Evolutionary conservation across 208 protist genomes (phyloP), one percentile per base, ranked within the genome.

Genomic region (Leptomonas pyrrhocoris): DNA sequence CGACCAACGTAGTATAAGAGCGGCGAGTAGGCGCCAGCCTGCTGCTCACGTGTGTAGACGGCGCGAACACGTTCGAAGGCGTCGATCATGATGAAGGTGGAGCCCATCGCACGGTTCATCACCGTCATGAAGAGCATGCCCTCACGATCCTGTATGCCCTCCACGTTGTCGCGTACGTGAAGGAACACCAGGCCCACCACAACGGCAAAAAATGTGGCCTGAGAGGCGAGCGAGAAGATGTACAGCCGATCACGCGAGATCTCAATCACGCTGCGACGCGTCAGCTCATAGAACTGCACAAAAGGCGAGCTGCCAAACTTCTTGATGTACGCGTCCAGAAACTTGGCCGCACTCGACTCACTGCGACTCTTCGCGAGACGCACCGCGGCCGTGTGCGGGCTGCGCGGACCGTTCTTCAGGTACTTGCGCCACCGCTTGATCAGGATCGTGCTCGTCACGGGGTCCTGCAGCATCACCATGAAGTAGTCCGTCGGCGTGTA

Each of bases 401-500:
- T 89, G 64, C 80, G 68, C 16, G 64, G 63, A 13, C 63, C 62
- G 49, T 81, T 73, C 68, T 89, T 90, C 51, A 89, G 51, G 49
- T 79, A 73, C 71, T 88, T 82, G 38, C 67, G 61, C 90, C 90
- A 95, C 38, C 84, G 73, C 71, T 92, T 82, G 53, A 92, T 79
- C 27, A 94, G 75, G 49, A 86, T 53, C 40, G 72, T 83, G 23
- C 77, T 73, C 21, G 57, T 85, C 30, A 65, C 73, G 42, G 73
- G 67, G 66, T 91, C 86, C 68, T 95, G 89, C 30, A 96, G 65
- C 23, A 96, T 57, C 43, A 79, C 77, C 84, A 98, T 90, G 68
- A 85, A 97, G 77, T 92, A 91, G 74, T 98, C 96, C 11, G 86
- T 85, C 34, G 94, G 89, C 28, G 94, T 97, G 59, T 85, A 88